Percentiles rank a stretch among this genome's conserved stretches.
Evolutionary conservation across 768 basidiomycete genomes (phyloP).

Genomic region (Lactarius indigo): DNA sequence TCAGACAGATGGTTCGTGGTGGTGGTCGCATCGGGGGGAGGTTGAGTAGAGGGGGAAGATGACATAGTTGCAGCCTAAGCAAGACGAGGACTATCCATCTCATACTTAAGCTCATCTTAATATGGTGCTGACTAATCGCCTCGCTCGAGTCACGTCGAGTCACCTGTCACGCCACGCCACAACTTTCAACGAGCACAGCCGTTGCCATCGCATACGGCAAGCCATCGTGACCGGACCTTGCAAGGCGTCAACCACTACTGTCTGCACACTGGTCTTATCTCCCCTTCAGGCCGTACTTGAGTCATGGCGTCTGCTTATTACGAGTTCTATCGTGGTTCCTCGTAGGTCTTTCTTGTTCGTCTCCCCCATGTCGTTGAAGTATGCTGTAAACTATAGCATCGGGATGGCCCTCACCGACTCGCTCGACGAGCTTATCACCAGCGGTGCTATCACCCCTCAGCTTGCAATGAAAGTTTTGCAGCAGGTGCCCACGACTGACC

Average conservation of each 20-base stretch:
- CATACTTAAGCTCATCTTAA: no score
- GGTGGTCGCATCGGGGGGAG: background rate
- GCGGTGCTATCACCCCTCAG: conserved; percentile 95
- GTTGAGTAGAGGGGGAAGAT: conserved; percentile 6
- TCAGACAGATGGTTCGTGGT: background rate
- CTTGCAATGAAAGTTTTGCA: conserved; percentile 98
- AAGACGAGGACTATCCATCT: background rate
- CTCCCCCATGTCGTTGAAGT: conserved; percentile 10
- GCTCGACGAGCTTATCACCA: conserved; percentile 96
- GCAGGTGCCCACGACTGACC: conserved; percentile 57
- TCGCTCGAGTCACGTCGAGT: background rate
- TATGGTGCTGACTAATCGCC: conserved; percentile 8
- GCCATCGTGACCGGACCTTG: background rate
- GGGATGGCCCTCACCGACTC: conserved; percentile 98
- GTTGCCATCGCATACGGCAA: background rate
- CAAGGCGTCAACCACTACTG: background rate
- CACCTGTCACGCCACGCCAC: background rate
- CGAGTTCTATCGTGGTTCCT: conserved; percentile 89
- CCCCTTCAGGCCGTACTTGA: background rate
- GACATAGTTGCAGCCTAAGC: conserved; percentile 16
- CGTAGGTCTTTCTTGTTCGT: conserved; percentile 55
- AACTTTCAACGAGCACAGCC: background rate
- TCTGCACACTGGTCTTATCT: background rate
- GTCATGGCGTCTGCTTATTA: conserved; percentile 82
- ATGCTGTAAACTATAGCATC: conserved; percentile 53